Conservation (phyloP, 106 monocot species). For the Allium fistulosum region DNA sequence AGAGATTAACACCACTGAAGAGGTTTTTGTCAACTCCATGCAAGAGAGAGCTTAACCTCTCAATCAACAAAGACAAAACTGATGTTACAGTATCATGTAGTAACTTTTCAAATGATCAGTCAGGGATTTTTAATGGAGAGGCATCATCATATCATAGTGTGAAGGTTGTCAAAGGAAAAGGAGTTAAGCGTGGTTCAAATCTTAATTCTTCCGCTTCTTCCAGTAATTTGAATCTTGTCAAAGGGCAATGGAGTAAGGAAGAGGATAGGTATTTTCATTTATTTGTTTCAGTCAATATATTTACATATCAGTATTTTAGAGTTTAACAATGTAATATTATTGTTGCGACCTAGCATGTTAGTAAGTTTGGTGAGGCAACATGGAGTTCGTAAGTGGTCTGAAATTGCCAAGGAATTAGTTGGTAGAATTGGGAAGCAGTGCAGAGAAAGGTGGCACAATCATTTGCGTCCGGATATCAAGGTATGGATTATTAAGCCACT, state of each 20-base stretch:
- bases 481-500: slow-evolving; percentile 18
- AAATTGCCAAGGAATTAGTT: slow-evolving; percentile 50
- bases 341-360: slow-evolving; percentile 27
- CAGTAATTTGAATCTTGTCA: slow-evolving; percentile 15
- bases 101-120: not conserved
- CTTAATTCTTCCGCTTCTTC: not conserved
- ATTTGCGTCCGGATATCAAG: slow-evolving; percentile 79
- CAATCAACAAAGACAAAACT: not conserved
- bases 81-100: not conserved
- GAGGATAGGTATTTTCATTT: slow-evolving; percentile 42
- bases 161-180: slow-evolving; percentile 1
- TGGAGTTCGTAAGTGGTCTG: slow-evolving; percentile 69
- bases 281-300: not conserved
- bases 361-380: slow-evolving; percentile 54
- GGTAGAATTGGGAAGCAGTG: slow-evolving; percentile 89
- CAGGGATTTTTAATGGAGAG: not conserved
- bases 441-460: slow-evolving; percentile 88
- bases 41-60: not conserved
- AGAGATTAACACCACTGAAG: slow-evolving; percentile 12
- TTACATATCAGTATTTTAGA: not conserved
- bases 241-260: slow-evolving; percentile 65
- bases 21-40: slow-evolving; percentile 28
- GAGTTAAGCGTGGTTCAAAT: no score
- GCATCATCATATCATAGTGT: not conserved
- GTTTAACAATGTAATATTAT: not conserved